Conservation (phyloP, 768 basidiomycete species). For the Suillus tomentosus region DNA sequence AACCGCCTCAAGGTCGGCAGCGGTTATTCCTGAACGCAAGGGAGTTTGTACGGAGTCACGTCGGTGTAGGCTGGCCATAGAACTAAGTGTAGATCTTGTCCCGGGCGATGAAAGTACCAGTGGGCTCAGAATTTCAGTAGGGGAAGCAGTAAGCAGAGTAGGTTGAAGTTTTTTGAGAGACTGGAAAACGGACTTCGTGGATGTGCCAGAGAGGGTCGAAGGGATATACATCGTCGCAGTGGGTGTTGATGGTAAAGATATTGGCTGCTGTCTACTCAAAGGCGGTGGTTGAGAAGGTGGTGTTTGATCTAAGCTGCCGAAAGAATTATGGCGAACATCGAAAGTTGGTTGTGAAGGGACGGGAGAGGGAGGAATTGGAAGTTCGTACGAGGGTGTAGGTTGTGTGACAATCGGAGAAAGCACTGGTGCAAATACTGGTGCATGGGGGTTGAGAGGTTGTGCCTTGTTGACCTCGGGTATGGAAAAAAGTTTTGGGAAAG, state of each 20-base stretch:
- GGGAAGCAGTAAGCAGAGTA: slow-evolving; percentile 18
- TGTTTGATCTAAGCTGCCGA: slow-evolving; percentile 12
- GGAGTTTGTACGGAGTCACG: slow-evolving; percentile 29
- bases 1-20: slow-evolving; percentile 15
- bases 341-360: slow-evolving; percentile 15
- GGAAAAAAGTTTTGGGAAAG: not conserved
- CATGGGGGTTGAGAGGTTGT: slow-evolving; percentile 23
- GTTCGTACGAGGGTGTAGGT: slow-evolving; percentile 12
- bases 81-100: slow-evolving; percentile 14
- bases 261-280: slow-evolving; percentile 31
- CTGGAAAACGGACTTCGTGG: slow-evolving; percentile 23
- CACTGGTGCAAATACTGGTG: slow-evolving; percentile 16
- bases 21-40: slow-evolving; percentile 21
- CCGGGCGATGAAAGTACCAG: slow-evolving; percentile 31
- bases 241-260: slow-evolving; percentile 37
- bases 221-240: slow-evolving; percentile 25
- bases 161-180: slow-evolving; percentile 32
- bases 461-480: not conserved
- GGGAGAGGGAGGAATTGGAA: slow-evolving; percentile 18
- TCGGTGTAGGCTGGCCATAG: slow-evolving; percentile 22
- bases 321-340: slow-evolving; percentile 1
- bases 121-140: slow-evolving; percentile 34
- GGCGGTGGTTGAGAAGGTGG: slow-evolving; percentile 28
- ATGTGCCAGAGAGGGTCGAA: slow-evolving; percentile 12
- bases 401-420: slow-evolving; percentile 6